Evolutionary conservation across 306 rosid species (phyloP).

Genomic region (Vigna radiata): DNA sequence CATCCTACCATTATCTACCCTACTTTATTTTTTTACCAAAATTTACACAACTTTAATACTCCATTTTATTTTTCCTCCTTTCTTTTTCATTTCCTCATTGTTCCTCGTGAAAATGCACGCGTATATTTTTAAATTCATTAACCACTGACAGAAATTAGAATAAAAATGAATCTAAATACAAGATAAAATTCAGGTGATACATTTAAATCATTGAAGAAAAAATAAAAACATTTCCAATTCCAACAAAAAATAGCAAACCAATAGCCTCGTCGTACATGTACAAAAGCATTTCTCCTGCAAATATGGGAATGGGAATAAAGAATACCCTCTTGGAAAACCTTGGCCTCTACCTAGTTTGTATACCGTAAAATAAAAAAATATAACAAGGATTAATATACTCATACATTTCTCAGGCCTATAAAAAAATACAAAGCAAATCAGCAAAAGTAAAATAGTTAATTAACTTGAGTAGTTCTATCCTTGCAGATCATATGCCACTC

Average conservation of each 20-base stretch:
- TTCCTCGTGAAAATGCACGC: no score
- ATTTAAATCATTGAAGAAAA: neutral
- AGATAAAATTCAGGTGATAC: neutral
- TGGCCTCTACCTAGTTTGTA: constrained; percentile 45
- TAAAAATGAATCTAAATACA: no score
- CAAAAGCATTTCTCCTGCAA: constrained; percentile 41
- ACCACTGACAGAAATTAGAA: no score
- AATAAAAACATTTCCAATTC: neutral
- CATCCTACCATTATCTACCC: no score
- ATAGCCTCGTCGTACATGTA: constrained; percentile 35
- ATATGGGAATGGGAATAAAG: constrained; percentile 27
- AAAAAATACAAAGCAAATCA: constrained; percentile 2
- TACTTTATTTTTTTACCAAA: no score
- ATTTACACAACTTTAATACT: no score
- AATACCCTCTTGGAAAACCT: constrained; percentile 32
- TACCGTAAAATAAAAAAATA: constrained; percentile 24
- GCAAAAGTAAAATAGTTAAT: constrained; percentile 33
- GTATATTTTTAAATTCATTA: no score
- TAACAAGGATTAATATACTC: constrained; percentile 53
- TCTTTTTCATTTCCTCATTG: no score
- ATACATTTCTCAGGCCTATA: neutral
- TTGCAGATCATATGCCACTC: constrained; percentile 95
- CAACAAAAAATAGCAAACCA: constrained; percentile 27
- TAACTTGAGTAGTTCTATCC: constrained; percentile 80
- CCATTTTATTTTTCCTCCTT: no score